Evolutionary conservation across 78 protist genomes (phyloP).

Genomic region (Dictyostelium citrinum): DNA sequence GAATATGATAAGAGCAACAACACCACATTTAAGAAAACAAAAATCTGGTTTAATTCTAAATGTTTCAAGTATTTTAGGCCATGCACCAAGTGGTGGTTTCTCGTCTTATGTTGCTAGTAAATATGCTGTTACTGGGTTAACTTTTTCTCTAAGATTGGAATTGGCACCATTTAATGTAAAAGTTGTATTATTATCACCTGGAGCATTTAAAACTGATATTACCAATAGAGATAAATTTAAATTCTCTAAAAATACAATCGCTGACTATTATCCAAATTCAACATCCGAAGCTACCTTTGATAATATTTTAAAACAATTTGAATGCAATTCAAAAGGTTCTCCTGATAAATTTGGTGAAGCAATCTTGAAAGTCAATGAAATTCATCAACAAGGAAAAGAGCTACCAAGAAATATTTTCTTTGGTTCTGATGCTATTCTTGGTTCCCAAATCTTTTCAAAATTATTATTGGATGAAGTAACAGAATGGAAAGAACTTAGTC

Average conservation of each 20-base stretch:
- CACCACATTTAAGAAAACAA: constrained; percentile 8
- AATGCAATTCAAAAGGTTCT: not conserved
- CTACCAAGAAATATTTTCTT: no score
- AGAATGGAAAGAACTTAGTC: not conserved
- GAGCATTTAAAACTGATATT: no score
- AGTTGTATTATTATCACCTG: not conserved
- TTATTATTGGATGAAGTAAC: not conserved
- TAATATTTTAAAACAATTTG: no score
- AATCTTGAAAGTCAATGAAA: not conserved
- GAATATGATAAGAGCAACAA: not conserved
- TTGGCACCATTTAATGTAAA: not conserved
- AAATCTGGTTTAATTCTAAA: not conserved
- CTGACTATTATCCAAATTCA: no score
- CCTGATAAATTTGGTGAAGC: not conserved
- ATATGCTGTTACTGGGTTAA: no score
- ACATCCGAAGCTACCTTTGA: not conserved
- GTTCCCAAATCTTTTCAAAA: not conserved
- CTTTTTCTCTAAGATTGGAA: not conserved
- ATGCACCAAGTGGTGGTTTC: no score
- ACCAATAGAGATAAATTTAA: no score
- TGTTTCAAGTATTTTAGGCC: constrained; percentile 20
- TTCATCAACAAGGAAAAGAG: no score
- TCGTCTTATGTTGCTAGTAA: no score
- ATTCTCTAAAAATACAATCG: no score
- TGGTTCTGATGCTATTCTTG: no score